Conservation (phyloP, 768 basidiomycete species). For the Tulasnella sp. region DNA sequence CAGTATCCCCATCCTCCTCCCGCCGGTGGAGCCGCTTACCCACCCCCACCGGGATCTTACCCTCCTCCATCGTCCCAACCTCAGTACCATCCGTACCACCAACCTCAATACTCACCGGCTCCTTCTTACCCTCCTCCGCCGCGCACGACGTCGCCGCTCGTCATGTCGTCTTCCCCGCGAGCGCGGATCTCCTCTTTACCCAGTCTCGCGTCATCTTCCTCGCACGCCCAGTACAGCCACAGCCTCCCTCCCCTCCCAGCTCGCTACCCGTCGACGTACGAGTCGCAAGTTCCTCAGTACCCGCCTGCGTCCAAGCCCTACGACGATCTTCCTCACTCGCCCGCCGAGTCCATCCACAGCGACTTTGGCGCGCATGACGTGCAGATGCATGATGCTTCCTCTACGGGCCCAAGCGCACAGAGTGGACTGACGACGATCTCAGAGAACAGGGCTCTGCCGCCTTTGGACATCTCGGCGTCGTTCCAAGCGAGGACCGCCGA, state of each 20-base stretch:
- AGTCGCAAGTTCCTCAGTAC: neutral
- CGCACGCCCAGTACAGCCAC: neutral
- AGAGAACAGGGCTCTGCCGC: constrained; percentile 25
- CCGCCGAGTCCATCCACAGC: constrained; percentile 1
- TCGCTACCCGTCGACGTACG: neutral
- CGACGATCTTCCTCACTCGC: neutral
- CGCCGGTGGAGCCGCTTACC: neutral
- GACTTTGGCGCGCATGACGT: constrained; percentile 4
- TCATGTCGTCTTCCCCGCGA: neutral
- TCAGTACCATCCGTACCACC: neutral
- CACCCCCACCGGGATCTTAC: neutral
- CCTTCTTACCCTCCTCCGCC: neutral
- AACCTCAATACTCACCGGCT: neutral
- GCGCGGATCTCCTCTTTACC: neutral
- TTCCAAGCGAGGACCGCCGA: constrained; percentile 16
- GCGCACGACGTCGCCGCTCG: neutral
- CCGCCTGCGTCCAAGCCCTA: neutral
- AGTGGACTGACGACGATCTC: constrained; percentile 16
- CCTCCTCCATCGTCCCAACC: neutral
- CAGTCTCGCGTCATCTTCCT: neutral
- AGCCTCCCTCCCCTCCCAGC: neutral
- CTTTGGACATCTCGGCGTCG: neutral
- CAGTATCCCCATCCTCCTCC: neutral
- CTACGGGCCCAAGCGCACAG: neutral
- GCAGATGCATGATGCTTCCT: neutral